Evolutionary conservation across 805 yeast species (phyloP).

Genomic region (Scheffersomyces lignosus): DNA sequence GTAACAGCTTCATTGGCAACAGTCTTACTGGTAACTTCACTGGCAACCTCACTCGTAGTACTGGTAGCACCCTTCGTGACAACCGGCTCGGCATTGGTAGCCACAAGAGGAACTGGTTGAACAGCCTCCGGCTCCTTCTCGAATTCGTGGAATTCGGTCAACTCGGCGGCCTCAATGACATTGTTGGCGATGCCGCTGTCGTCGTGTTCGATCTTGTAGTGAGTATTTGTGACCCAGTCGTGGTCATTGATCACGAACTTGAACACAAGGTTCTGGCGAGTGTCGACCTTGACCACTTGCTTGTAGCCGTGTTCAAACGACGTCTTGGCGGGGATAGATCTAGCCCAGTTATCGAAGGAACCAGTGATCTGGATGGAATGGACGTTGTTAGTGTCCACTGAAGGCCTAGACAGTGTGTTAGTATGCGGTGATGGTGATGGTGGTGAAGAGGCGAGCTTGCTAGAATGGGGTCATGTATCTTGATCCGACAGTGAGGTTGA

Average conservation of each 20-base stretch:
- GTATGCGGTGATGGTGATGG: too few relatives aligned
- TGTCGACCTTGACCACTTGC: conserved; percentile 19
- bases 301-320: conserved; percentile 17
- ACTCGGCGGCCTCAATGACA: conserved; percentile 26
- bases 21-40: not conserved
- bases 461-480: too few relatives aligned
- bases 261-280: conserved; percentile 29
- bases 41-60: not conserved
- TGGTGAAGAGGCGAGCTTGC: too few relatives aligned
- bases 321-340: conserved; percentile 16
- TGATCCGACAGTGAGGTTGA: too few relatives aligned
- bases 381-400: conserved; percentile 2
- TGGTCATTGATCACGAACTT: conserved; percentile 38
- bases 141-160: conserved; percentile 20
- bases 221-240: conserved; percentile 29
- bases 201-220: conserved; percentile 27
- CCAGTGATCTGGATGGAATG: conserved; percentile 39
- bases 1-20: not conserved
- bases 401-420: conserved; percentile 10
- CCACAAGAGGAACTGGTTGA: not conserved
- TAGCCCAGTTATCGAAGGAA: conserved; percentile 41
- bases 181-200: conserved; percentile 39
- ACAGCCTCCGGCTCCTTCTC: conserved; percentile 11
- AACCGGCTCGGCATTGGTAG: not conserved
- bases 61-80: not conserved